These are phyloP conservation scores for Cyberlindnera amylophila DNA, from an alignment of 805 yeast species.

Conservation along the genomic window DNA sequence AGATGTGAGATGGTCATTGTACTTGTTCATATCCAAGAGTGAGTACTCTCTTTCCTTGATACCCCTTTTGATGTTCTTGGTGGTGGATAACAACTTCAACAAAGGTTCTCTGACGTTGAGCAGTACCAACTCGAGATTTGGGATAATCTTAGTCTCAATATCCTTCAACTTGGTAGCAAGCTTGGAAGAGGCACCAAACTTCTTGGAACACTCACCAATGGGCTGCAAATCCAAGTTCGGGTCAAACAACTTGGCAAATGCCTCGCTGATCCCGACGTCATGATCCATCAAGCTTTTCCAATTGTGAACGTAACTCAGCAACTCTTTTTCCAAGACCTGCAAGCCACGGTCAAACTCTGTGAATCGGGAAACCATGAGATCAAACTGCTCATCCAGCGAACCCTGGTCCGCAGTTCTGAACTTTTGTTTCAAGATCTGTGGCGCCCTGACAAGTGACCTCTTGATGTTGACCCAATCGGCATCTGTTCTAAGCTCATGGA, in stretches of 20 bases:
- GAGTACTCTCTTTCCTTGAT: conserved; percentile 32
- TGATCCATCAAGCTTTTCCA: conserved; percentile 8
- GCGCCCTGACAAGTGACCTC: conserved; percentile 79
- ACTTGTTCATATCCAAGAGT: conserved; percentile 37
- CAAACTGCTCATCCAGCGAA: conserved; percentile 44
- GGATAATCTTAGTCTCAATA: conserved; percentile 1
- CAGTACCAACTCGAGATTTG: conserved; percentile 27
- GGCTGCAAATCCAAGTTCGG: conserved; percentile 10
- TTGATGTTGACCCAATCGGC: conserved; percentile 40
- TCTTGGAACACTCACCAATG: background rate
- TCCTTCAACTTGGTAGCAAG: conserved; percentile 12
- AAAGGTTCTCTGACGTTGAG: conserved; percentile 25
- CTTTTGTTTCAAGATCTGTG: conserved; percentile 85
- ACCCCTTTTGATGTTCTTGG: conserved; percentile 28
- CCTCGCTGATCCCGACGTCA: conserved; percentile 4
- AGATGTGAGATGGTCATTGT: conserved; percentile 23
- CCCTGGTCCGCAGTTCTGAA: conserved; percentile 64
- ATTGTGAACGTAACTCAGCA: conserved; percentile 6
- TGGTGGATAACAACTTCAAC: conserved; percentile 9
- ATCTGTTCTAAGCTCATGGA: conserved; percentile 25
- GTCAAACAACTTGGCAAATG: conserved; percentile 12
- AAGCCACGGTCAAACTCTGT: conserved; percentile 1
- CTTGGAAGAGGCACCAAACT: background rate
- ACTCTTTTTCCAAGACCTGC: conserved; percentile 15
- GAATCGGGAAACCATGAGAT: conserved; percentile 5